Evolutionary conservation across 441 rosid species (phyloP).

Genomic region (Pelargonium cotyledonis): DNA sequence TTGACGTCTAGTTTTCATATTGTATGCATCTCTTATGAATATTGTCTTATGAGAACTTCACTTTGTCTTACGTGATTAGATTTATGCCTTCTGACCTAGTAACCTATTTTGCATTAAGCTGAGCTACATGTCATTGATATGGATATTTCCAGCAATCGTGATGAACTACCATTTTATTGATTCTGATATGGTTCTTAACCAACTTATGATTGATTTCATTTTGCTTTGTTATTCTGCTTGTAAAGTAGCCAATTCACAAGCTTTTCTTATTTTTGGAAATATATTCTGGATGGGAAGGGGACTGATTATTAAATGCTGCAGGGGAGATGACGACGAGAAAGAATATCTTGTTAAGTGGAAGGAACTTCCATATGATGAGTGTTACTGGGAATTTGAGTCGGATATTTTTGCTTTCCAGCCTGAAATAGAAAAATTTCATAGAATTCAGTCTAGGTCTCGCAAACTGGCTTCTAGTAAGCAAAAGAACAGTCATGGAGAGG

Average conservation of each 20-base stretch:
- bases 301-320: slow-evolving; percentile 37
- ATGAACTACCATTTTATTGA: background rate
- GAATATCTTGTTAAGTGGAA: slow-evolving; percentile 94
- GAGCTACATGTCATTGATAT: background rate
- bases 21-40: background rate
- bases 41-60: background rate
- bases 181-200: slow-evolving; percentile 8
- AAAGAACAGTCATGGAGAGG: slow-evolving; percentile 38
- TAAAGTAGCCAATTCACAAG: background rate
- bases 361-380: slow-evolving; percentile 92
- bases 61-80: background rate
- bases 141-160: background rate
- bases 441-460: slow-evolving; percentile 57
- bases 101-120: background rate
- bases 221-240: slow-evolving; percentile 7
- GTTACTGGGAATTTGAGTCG: slow-evolving; percentile 94
- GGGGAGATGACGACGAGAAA: slow-evolving; percentile 74
- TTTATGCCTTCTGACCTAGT: background rate
- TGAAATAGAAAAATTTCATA: slow-evolving; percentile 71
- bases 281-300: slow-evolving; percentile 13
- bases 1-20: background rate
- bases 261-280: background rate
- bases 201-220: background rate
- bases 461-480: slow-evolving; percentile 42
- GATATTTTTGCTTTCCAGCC: slow-evolving; percentile 86